Conservation (phyloP, 2,329 filamentous ascomycete genomes). For the Immersiporthe knoxdaviesiana region DNA sequence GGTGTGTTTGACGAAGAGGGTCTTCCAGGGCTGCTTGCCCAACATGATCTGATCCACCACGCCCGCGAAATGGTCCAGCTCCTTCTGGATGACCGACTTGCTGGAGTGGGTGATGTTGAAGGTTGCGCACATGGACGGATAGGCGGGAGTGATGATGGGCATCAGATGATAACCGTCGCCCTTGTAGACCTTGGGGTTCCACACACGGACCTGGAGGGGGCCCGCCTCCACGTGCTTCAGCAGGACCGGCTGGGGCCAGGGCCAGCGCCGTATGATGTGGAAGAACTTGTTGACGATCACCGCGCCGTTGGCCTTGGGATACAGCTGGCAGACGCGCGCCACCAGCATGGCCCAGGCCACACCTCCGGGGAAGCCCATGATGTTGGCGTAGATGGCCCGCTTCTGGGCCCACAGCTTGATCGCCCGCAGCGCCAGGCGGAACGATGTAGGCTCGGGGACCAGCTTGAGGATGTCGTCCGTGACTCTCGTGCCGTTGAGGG, state of each 20-base stretch:
- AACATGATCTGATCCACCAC: conserved; percentile 80
- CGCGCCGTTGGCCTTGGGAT: conserved; percentile 87
- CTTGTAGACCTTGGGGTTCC: conserved; percentile 84
- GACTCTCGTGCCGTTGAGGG: conserved; percentile 91
- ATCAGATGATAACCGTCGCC: conserved; percentile 86
- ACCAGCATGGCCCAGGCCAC: conserved; percentile 99
- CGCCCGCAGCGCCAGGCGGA: conserved; percentile 84
- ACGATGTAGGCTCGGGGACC: conserved; percentile 87
- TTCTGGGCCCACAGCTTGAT: conserved; percentile 97
- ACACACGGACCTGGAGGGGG: conserved; percentile 80
- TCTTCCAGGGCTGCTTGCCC: conserved; percentile 79
- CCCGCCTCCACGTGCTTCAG: conserved; percentile 86
- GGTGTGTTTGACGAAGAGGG: conserved; percentile 84
- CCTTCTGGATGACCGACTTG: conserved; percentile 79
- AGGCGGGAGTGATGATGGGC: conserved; percentile 97
- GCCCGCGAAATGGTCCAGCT: conserved; percentile 76
- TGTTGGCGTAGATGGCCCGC: conserved; percentile 91
- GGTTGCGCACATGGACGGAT: conserved; percentile 96
- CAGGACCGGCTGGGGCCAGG: conserved; percentile 91
- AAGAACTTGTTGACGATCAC: conserved; percentile 95
- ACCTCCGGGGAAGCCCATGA: conserved; percentile 94
- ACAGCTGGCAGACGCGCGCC: conserved; percentile 92
- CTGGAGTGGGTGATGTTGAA: conserved; percentile 92
- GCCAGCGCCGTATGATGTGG: conserved; percentile 86
- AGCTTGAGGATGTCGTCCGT: conserved; percentile 89